Base-by-base conservation (phyloP, 75 land plant genomes). In the Picea glauca region DNA sequence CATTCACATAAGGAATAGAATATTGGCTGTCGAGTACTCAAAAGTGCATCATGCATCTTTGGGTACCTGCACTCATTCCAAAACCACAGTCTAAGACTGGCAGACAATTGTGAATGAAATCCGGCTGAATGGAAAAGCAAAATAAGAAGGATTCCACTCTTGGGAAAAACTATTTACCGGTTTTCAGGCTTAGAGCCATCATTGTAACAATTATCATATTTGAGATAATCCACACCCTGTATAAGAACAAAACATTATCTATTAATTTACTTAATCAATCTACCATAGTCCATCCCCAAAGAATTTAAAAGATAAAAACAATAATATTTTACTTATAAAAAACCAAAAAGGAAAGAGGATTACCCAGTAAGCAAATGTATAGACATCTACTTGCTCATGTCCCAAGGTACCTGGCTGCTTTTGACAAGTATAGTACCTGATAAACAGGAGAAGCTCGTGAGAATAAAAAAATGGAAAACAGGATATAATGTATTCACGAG, bases 1-100 rank as follows among this genome's bases (percentile, higher is more conserved):
- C 99, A 94, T 90, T 96, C 99, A 86, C 99, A 96, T 21, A 96
- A 56, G 50, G 99, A 96, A 81, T 83, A 92, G 74, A 94, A 94
- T 23, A 96, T 94, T 33, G 90, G 79, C 14, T 93, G 85, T 17
- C 93, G 93, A 54, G 92, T 80, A 11, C 84, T 87, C 70, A 90
- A 50, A 30, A 96, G 76, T 20, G 99, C 98, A 78, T 87, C 81
- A 12, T 85, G 80, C 99, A 96, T 96, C 35, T 77, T 78, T 40
- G 88, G 93, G 68, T 94, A 96, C 73, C 99, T 94, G 75, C 38
- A 38, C 11, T 50, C 11, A 50, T 56, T 60, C 56, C 12, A 9
- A 50, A 50, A 50, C 56, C 11, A 46, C 9, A 50, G 12, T 50
- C 12, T 50, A 1, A 50, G 56, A 50, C 1, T 9, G 14, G 20